phyloP scores from a whole-genome alignment of 495 filamentous ascomycete genomes.

The Neurospora tetrasperma region DNA sequence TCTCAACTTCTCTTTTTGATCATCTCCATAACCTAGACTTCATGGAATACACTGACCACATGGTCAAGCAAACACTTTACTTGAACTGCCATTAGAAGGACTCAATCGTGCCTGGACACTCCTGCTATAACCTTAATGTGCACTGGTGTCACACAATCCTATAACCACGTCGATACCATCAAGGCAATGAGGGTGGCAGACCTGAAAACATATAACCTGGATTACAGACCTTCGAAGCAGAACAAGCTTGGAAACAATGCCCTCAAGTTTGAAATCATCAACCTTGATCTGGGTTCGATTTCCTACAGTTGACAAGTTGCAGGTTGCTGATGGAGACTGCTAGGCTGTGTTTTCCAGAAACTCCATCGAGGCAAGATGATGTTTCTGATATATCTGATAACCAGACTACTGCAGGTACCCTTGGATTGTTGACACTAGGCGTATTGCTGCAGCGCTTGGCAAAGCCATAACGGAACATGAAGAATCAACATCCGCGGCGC shows the following conservation, averaged over 20 bases:
- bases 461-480: neutral
- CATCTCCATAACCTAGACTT: too few relatives aligned
- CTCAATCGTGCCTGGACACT: neutral
- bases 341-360: neutral
- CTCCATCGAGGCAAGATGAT: neutral
- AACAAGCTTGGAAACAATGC: neutral
- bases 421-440: neutral
- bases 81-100: neutral
- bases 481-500: neutral
- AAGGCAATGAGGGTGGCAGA: neutral
- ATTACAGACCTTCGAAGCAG: neutral
- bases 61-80: neutral
- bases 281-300: neutral
- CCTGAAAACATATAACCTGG: too few relatives aligned
- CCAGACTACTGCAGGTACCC: neutral
- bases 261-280: too few relatives aligned
- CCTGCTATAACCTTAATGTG: neutral
- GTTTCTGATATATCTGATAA: neutral
- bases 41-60: neutral
- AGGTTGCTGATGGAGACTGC: fast-evolving
- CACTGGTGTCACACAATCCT: neutral
- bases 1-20: neutral
- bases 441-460: neutral
- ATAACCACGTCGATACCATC: neutral
- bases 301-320: neutral